Evolutionary conservation across 2,329 filamentous ascomycete species (phyloP), one percentile per base, ranked within the genome.

Genomic region (Purpureocillium takamizusanense): DNA sequence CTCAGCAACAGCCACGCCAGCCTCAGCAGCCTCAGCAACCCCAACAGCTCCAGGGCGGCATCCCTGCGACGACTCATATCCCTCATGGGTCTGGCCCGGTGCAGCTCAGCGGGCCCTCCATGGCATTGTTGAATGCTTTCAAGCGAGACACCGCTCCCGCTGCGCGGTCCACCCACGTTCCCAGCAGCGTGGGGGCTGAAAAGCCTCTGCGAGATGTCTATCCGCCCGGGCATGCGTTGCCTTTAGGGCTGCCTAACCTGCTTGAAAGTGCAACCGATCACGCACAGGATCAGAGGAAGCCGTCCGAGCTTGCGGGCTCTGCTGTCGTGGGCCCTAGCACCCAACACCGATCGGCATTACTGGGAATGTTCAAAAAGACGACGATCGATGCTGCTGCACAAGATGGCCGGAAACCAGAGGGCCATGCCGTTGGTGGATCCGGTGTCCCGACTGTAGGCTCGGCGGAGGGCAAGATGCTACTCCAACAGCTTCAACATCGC

Each of bases 351-450:
- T 67, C 63, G 14, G 60, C 67, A 7, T 56, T 77, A 15, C 57
- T 77, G 12, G 67, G 62, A 16, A 73, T 77, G 60, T 76, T 78
- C 55, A 75, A 72, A 43, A 66, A 25, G 21, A 25, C 21, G 21
- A 25, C 21, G 6, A 25, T 25, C 10, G 21, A 25, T 25, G 21
- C 21, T 25, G 21, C 21, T 10, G 10, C 21, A 10, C 6, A 25
- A 6, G 21, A 25, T 5, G 10, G 21, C 21, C 21, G 10, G 10
- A 25, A 25, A 10, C 21, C 21, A 5, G 10, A 25, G 21, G 21
- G 21, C 21, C 10, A 25, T 25, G 21, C 21, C 21, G 10, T 10
- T 4, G 15, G n/a, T 14, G 15, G 21, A n/a, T 9, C 15, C 10
- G 16, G 7, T 4, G 16, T 31, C 29, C 28, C 14, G 13, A 5